Evolutionary conservation across 441 rosid species (phyloP), one percentile per base, ranked within the genome.

Genomic region (Iberis amara): DNA sequence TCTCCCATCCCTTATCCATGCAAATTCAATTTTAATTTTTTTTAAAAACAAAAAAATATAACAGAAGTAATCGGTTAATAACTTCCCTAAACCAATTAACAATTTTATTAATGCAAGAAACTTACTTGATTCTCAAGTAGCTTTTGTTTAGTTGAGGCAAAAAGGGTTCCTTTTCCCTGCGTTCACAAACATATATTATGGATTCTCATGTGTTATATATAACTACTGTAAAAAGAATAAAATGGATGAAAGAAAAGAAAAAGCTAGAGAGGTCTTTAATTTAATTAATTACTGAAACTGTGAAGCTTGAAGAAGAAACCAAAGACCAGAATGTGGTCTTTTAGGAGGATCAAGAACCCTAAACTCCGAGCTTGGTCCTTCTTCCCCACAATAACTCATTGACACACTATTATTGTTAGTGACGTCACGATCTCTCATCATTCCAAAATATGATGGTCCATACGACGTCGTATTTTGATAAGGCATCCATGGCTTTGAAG

Each of bases 101-200:
- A 56, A 32, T 0, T 3, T 21, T 14, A 10, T 27, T 48, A 28
- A 45, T 10, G 18, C 7, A 48, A 39, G n/a, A 33, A 30, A 46
- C 40, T 71, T 84, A 92, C 99, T 89, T 92, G 95, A 87, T 89
- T 80, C 96, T 82, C 57, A 92, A 82, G 79, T 82, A 92, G 84
- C 96, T 83, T 79, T 86, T 89, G 8, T 79, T 75, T 73, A 92
- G 76, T 59, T 89, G 99, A 54, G 95, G 99, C 75, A 92, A 69
- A 69, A 79, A 81, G 21, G 96, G 97, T 64, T 84, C 92, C 69
- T 68, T 85, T 18, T 70, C 73, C 73, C 99, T 92, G 87, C 79
- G 80, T 59, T 69, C 21, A 60, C 14, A 47, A 24, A 53, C n/a
- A 33, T 27, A 27, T 27, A 27, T 27, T 27, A 27, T 27, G 46